phyloP scores from a whole-genome alignment of 192 early-diverging fungal species.

The Coemansia sp. region DNA sequence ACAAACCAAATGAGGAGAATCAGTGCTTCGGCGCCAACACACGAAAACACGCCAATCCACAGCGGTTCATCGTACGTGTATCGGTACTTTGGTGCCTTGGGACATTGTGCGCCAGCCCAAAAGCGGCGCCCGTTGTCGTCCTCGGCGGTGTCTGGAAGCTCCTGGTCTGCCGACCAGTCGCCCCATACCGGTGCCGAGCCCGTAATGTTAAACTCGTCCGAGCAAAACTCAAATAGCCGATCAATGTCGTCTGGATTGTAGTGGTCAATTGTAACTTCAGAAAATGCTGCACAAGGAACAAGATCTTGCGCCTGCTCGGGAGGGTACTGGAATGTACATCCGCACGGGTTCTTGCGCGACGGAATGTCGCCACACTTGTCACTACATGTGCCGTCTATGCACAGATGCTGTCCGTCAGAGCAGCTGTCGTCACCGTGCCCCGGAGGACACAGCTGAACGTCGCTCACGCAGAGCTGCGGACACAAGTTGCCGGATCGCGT shows the following conservation, averaged over 20 bases:
- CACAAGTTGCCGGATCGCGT: slow-evolving; percentile 50
- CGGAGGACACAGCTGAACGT: slow-evolving; percentile 46
- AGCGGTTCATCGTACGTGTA: slow-evolving; percentile 45
- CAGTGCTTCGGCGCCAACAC: slow-evolving; percentile 34
- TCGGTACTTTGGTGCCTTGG: slow-evolving; percentile 30
- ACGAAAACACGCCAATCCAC: slow-evolving; percentile 51
- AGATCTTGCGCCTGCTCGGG: slow-evolving; percentile 23
- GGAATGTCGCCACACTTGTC: slow-evolving; percentile 39
- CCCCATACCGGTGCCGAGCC: slow-evolving; percentile 35
- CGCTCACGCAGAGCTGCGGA: slow-evolving; percentile 55
- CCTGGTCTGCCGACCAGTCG: slow-evolving; percentile 26
- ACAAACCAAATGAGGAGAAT: slow-evolving; percentile 47
- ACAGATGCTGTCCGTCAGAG: slow-evolving; percentile 45
- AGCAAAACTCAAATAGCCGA: slow-evolving; percentile 35
- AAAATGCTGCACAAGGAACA: slow-evolving; percentile 34
- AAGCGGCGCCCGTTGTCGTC: slow-evolving; percentile 18
- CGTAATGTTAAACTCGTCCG: slow-evolving; percentile 28
- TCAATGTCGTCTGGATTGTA: slow-evolving; percentile 30
- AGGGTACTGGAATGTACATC: slow-evolving; percentile 39
- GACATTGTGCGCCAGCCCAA: slow-evolving; percentile 51
- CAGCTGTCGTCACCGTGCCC: slow-evolving; percentile 38
- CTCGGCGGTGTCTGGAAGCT: slow-evolving; percentile 9
- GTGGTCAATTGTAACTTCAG: slow-evolving; percentile 50
- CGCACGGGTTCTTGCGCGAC: slow-evolving; percentile 44
- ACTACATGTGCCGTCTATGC: slow-evolving; percentile 57